phyloP scores from a whole-genome alignment of 73 alveolate genomes.

The Uronychia setigera region DNA sequence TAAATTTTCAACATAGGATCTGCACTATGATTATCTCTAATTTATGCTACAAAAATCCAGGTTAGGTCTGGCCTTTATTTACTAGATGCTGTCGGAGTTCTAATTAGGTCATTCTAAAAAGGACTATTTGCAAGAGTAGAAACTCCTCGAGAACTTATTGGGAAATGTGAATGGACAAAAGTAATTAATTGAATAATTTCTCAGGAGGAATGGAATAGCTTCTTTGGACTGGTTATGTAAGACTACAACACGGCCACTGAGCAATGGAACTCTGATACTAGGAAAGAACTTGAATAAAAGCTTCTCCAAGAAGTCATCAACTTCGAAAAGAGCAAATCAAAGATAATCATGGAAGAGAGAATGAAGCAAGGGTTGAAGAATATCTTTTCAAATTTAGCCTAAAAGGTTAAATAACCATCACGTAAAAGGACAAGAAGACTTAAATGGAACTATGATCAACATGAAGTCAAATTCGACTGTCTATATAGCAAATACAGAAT shows the following conservation, averaged over 20 bases:
- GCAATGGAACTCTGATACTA: constrained; percentile 57
- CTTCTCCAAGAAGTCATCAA: constrained; percentile 23
- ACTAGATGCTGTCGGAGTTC: constrained; percentile 28
- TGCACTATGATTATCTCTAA: constrained; percentile 5
- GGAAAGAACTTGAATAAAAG: constrained; percentile 31
- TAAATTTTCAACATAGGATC: neutral
- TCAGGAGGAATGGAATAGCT: constrained; percentile 49
- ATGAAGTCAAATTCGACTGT: constrained; percentile 13
- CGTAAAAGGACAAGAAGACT: neutral
- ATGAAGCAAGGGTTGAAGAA: constrained; percentile 5
- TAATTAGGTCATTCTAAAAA: constrained; percentile 46
- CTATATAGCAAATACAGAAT: constrained; percentile 16
- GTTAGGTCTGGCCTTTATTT: too few relatives aligned
- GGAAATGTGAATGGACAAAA: constrained; percentile 28
- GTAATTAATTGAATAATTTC: neutral
- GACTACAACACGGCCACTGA: constrained; percentile 51
- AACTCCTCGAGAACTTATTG: constrained; percentile 25
- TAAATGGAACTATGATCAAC: constrained; percentile 54
- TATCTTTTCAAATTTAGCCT: constrained; percentile 8
- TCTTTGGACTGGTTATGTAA: constrained; percentile 15
- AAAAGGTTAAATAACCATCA: constrained; percentile 26
- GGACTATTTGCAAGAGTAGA: constrained; percentile 41
- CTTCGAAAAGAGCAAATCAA: neutral
- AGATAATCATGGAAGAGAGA: constrained; percentile 1
- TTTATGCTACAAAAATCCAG: neutral